Conservation (phyloP, 441 rosid species). For the Pelargonium myrrhifolium region DNA sequence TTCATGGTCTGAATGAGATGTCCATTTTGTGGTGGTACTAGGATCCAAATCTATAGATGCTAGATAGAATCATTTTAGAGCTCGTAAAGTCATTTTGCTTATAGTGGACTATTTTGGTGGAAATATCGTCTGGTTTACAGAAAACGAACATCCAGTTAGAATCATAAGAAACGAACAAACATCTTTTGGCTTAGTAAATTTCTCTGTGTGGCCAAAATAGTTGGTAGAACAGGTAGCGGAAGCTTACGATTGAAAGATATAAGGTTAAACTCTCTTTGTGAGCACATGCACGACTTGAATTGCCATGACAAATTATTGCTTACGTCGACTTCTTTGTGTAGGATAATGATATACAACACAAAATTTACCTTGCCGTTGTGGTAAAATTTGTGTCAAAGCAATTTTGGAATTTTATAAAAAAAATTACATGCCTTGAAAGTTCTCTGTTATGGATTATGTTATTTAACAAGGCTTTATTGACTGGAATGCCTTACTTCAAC, state of each 20-base stretch:
- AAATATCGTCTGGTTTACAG: background rate
- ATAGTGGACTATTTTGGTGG: background rate
- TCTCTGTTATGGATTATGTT: conserved; percentile 10
- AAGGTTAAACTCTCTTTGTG: background rate
- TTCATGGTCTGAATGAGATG: background rate
- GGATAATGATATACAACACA: background rate
- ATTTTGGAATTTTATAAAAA: background rate
- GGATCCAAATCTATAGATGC: background rate
- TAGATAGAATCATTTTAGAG: background rate
- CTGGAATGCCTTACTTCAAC: conserved; percentile 10
- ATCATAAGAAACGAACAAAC: background rate
- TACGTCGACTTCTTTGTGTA: background rate
- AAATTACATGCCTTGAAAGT: conserved; percentile 7
- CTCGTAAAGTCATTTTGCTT: background rate
- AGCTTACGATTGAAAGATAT: background rate
- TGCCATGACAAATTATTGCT: background rate
- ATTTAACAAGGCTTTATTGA: conserved; percentile 14
- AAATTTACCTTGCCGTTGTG: background rate
- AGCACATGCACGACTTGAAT: background rate
- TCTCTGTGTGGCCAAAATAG: background rate
- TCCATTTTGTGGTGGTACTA: background rate
- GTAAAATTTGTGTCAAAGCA: background rate
- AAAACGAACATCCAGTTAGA: background rate
- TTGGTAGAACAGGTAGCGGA: background rate
- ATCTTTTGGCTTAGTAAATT: background rate